These are phyloP conservation scores for Glaciozyma martinii DNA, from an alignment of 768 basidiomycete species.

Conservation along the genomic window DNA sequence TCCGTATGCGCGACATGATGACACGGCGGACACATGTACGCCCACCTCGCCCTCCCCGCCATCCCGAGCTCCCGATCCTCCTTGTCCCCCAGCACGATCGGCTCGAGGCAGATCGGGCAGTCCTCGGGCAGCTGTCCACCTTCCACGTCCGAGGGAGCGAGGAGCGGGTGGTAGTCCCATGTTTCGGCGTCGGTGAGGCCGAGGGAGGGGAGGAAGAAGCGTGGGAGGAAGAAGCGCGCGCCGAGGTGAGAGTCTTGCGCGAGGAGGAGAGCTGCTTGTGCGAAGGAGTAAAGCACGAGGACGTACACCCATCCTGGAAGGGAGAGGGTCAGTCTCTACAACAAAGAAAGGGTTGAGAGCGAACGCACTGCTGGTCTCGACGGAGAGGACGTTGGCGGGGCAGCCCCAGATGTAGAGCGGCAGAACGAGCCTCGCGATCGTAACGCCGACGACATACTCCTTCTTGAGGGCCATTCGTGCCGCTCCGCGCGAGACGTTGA, in stretches of 20 bases:
- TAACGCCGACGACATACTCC: conserved; percentile 32
- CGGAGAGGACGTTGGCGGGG: conserved; percentile 31
- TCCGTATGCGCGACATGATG: conserved; percentile 31
- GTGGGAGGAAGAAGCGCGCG: conserved; percentile 33
- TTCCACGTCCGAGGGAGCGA: conserved; percentile 11
- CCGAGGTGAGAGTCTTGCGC: conserved; percentile 26
- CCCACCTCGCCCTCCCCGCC: conserved; percentile 10
- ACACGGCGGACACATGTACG: conserved; percentile 33
- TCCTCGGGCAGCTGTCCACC: not conserved
- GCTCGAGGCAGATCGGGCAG: conserved; percentile 34
- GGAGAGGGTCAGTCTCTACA: not conserved
- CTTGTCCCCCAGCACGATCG: conserved; percentile 22
- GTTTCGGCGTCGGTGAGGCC: conserved; percentile 1
- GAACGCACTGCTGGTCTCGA: conserved; percentile 27
- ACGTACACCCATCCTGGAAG: conserved; percentile 24
- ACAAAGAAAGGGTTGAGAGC: no score
- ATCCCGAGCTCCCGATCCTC: conserved; percentile 1
- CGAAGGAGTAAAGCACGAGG: conserved; percentile 26
- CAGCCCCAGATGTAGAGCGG: conserved; percentile 34
- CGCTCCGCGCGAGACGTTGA: conserved; percentile 31
- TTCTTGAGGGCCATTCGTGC: conserved; percentile 26
- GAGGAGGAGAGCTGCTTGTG: conserved; percentile 28
- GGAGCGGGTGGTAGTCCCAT: conserved; percentile 34
- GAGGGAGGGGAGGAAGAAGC: conserved; percentile 2
- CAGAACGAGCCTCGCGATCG: conserved; percentile 28